Conservation (phyloP, 2,329 filamentous ascomycete species). For the Xylariaceae sp. region DNA sequence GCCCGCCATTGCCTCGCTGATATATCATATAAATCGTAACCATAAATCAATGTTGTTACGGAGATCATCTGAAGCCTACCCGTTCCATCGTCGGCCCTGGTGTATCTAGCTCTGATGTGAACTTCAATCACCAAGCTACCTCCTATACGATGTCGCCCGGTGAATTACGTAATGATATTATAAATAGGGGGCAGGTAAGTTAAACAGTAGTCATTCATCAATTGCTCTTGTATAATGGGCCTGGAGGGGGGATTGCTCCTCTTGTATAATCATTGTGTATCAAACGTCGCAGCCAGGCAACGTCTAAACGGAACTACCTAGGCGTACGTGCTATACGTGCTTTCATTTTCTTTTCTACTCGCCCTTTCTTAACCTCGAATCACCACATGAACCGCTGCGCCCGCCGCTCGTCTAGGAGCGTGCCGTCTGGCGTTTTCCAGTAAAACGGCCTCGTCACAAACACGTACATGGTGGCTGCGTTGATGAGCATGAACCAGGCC, state of each 20-base stretch:
- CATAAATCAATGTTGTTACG: constrained; percentile 8
- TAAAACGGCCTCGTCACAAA: constrained; percentile 66
- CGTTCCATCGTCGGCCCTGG: neutral
- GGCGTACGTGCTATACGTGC: neutral
- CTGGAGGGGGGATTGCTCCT: no score
- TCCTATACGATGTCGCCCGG: neutral
- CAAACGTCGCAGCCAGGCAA: neutral
- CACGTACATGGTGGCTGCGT: constrained; percentile 62
- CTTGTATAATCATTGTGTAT: no score
- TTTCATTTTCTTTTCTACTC: neutral
- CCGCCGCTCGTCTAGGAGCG: constrained; percentile 49
- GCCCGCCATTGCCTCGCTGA: neutral
- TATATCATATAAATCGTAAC: constrained; percentile 7
- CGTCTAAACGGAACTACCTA: neutral
- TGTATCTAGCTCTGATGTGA: neutral
- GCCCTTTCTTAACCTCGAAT: neutral
- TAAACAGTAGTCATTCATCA: neutral
- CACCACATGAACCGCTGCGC: constrained; percentile 82
- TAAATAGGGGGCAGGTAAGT: neutral
- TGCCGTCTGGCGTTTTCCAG: constrained; percentile 56
- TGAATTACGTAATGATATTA: neutral
- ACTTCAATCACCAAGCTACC: neutral
- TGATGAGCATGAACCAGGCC: constrained; percentile 63
- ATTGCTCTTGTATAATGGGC: no score
- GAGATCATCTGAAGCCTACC: constrained; percentile 1